Evolutionary conservation across 441 rosid genomes (phyloP).

Genomic region (Corymbia calophylla): DNA sequence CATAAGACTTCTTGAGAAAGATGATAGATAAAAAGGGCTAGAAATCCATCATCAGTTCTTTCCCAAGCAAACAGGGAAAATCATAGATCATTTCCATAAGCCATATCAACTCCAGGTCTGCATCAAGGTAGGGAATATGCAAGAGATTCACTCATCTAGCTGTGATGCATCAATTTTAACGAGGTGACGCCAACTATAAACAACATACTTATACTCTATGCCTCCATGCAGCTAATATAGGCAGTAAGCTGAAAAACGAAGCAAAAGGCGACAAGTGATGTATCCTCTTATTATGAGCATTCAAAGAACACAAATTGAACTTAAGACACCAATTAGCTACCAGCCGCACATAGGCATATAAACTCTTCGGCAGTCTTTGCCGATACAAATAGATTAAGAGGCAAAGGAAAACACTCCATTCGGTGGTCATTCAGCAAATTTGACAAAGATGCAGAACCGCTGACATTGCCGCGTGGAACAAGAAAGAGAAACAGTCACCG

Average conservation of each 20-base stretch:
- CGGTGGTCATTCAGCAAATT: background rate
- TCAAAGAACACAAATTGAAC: background rate
- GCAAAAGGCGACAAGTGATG: background rate
- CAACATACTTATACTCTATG: background rate
- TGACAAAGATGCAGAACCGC: background rate
- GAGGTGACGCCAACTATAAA: background rate
- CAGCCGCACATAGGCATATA: background rate
- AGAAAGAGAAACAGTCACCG: background rate
- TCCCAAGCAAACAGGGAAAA: background rate
- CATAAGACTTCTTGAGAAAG: background rate
- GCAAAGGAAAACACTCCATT: background rate
- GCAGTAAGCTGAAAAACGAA: background rate
- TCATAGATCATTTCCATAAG: background rate
- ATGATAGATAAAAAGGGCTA: background rate
- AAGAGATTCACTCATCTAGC: background rate
- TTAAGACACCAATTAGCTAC: background rate
- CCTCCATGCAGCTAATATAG: background rate
- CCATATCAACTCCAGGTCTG: background rate
- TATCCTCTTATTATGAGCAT: background rate
- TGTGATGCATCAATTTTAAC: background rate
- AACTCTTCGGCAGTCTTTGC: background rate
- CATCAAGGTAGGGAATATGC: background rate
- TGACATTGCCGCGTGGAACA: background rate
- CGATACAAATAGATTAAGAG: background rate
- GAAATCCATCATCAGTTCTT: background rate